Evolutionary conservation across 768 basidiomycete genomes (phyloP).

Genomic region (Clitopilus passeckerianus): DNA sequence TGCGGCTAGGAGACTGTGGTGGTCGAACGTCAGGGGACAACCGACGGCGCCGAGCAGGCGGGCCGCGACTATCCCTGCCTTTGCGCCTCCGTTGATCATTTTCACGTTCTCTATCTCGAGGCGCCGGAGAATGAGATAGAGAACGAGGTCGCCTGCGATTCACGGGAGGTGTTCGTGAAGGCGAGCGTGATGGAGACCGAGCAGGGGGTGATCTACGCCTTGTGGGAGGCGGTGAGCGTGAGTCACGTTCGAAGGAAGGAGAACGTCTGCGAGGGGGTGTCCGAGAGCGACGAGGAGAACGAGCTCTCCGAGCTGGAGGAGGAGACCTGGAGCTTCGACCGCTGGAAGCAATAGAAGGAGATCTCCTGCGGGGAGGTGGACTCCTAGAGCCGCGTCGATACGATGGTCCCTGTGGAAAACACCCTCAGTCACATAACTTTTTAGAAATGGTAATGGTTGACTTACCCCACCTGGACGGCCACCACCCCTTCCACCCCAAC

Average conservation of each 20-base stretch:
- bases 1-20: constrained; percentile 30
- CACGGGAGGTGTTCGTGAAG: constrained; percentile 35
- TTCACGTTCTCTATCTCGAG: constrained; percentile 30
- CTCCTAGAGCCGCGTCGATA: constrained; percentile 43
- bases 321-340: constrained; percentile 34
- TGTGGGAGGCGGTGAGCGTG: constrained; percentile 33
- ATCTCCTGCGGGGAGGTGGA: constrained; percentile 45
- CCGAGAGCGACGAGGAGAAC: constrained; percentile 21
- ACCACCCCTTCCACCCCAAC: constrained; percentile 67
- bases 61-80: constrained; percentile 49
- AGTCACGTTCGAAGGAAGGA: constrained; percentile 28
- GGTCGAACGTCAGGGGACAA: constrained; percentile 29
- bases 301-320: constrained; percentile 31
- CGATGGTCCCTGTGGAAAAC: constrained; percentile 27
- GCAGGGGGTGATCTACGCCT: constrained; percentile 8
- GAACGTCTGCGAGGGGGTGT: constrained; percentile 39
- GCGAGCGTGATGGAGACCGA: constrained; percentile 34
- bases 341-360: constrained; percentile 25
- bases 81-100: constrained; percentile 13
- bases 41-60: constrained; percentile 42
- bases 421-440: constrained; percentile 3
- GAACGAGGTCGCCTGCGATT: constrained; percentile 33
- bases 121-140: constrained; percentile 48
- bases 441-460: constrained; percentile 18
- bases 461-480: constrained; percentile 33